Conservation (phyloP, 768 basidiomycete genomes). For the Sarcodon aspratus region DNA sequence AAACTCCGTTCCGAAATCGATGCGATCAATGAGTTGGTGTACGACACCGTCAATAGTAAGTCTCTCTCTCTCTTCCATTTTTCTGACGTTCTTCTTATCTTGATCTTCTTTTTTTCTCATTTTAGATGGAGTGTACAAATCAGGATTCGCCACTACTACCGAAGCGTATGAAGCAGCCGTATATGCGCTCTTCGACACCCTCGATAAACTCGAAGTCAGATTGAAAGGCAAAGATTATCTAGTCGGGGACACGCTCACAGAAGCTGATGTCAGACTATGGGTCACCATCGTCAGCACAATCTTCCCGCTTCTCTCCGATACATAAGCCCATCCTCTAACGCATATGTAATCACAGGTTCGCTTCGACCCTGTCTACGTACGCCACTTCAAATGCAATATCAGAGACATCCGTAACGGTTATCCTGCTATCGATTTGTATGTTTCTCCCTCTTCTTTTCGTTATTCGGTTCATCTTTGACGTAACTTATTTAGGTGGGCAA, state of each 20-base stretch:
- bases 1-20: constrained; percentile 69
- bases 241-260: constrained; percentile 73
- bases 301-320: no score
- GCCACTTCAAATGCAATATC: constrained; percentile 92
- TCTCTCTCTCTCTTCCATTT: constrained; percentile 2
- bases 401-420: constrained; percentile 80
- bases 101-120: background rate
- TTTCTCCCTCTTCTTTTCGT: constrained; percentile 1
- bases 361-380: constrained; percentile 84
- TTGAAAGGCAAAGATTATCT: constrained; percentile 75
- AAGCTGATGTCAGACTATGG: constrained; percentile 78
- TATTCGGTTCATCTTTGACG: constrained; percentile 3
- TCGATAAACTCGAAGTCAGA: constrained; percentile 74
- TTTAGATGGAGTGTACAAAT: constrained; percentile 76
- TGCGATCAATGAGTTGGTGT: constrained; percentile 75
- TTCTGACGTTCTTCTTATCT: background rate
- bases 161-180: constrained; percentile 76
- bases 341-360: constrained; percentile 41
- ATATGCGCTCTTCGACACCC: constrained; percentile 56
- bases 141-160: constrained; percentile 79
- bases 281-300: constrained; percentile 70
- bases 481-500: constrained; percentile 47
- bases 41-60: constrained; percentile 76
- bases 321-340: background rate
- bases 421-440: constrained; percentile 63